Conservation (phyloP, 2,329 filamentous ascomycete genomes). For the Colletotrichum ledebouriae region DNA sequence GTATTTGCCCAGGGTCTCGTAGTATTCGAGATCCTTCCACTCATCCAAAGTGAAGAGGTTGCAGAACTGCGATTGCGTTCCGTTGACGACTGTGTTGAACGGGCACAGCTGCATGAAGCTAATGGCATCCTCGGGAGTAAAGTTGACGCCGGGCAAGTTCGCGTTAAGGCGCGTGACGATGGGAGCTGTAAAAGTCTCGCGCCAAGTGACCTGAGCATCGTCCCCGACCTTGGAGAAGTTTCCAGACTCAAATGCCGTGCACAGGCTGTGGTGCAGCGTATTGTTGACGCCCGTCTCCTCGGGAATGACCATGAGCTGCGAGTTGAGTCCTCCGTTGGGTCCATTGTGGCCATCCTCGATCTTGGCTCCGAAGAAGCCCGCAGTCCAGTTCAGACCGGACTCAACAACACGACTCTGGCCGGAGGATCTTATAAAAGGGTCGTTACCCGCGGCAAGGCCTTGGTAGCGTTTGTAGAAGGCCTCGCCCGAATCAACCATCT, state of each 20-base stretch:
- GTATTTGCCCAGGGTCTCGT: conserved; percentile 83
- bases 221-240: conserved; percentile 61
- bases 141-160: conserved; percentile 75
- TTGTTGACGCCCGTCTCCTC: conserved; percentile 81
- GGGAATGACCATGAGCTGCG: conserved; percentile 75
- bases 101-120: conserved; percentile 91
- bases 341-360: conserved; percentile 53
- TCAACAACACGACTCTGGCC: conserved; percentile 78
- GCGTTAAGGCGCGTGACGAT: conserved; percentile 79
- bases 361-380: conserved; percentile 74
- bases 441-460: conserved; percentile 66
- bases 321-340: conserved; percentile 59
- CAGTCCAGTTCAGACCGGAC: conserved; percentile 81
- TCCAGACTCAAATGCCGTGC: conserved; percentile 77
- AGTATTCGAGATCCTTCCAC: conserved; percentile 86
- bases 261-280: conserved; percentile 81
- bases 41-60: conserved; percentile 78
- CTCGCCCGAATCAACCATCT: conserved; percentile 81
- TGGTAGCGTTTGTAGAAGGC: conserved; percentile 83
- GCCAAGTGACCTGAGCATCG: conserved; percentile 69
- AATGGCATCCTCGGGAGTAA: conserved; percentile 74
- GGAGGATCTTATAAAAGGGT: conserved; percentile 80
- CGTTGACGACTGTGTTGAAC: conserved; percentile 81
- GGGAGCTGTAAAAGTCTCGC: conserved; percentile 72
- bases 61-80: conserved; percentile 79